phyloP scores from a whole-genome alignment of 176 grass and related monocot genomes.

The Cymbopogon citratus region DNA sequence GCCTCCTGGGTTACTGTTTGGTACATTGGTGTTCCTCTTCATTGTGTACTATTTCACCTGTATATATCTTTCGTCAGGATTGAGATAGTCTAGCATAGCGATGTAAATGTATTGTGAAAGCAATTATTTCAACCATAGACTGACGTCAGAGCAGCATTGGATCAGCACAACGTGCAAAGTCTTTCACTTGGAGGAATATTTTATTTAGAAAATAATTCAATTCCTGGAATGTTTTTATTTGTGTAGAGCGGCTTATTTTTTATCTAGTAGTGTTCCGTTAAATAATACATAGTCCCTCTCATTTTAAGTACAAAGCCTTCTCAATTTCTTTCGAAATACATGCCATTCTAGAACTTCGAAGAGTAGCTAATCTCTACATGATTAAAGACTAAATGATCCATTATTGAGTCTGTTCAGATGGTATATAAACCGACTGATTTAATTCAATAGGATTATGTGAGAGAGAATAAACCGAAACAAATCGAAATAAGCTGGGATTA shows the following conservation, averaged over 20 bases:
- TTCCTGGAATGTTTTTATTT: neutral
- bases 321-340: neutral
- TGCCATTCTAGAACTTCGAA: neutral
- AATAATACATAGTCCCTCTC: neutral
- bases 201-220: neutral
- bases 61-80: constrained; percentile 7
- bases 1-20: neutral
- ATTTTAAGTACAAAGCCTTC: neutral
- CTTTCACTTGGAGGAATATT: neutral
- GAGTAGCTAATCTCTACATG: no score
- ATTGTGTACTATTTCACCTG: neutral
- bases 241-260: neutral
- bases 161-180: neutral
- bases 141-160: neutral
- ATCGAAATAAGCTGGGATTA: no score
- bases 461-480: no score
- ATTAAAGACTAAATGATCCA: neutral
- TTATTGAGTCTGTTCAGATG: no score
- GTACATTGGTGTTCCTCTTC: neutral
- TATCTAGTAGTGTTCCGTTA: neutral
- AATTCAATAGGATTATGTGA: no score
- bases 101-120: constrained; percentile 7
- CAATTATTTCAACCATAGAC: neutral
- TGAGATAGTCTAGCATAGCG: neutral
- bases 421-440: no score